phyloP scores from a whole-genome alignment of 2,329 filamentous ascomycete species.

The Trichoderma gracile region DNA sequence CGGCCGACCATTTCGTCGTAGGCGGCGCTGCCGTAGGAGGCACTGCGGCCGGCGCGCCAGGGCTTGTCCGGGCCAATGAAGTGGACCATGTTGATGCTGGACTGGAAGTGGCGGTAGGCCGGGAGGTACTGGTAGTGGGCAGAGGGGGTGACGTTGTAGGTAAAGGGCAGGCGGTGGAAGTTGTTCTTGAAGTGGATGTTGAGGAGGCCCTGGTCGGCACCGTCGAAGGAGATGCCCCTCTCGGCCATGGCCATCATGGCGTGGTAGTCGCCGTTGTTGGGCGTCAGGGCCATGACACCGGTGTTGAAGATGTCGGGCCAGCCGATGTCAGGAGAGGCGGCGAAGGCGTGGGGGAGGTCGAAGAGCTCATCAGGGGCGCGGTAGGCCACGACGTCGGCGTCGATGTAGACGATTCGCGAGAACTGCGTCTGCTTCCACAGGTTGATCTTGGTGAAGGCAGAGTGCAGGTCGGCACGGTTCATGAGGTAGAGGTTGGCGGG shows the following conservation, averaged over 20 bases:
- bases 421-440: slow-evolving; percentile 92
- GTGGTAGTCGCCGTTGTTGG: slow-evolving; percentile 85
- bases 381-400: slow-evolving; percentile 89
- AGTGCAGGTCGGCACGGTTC: slow-evolving; percentile 85
- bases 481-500: slow-evolving; percentile 87
- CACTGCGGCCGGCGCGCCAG: slow-evolving; percentile 68
- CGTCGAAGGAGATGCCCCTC: slow-evolving; percentile 89
- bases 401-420: slow-evolving; percentile 89
- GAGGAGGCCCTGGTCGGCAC: slow-evolving; percentile 90
- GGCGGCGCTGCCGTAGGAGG: slow-evolving; percentile 57
- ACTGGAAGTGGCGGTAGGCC: slow-evolving; percentile 90
- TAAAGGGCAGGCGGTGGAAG: slow-evolving; percentile 88
- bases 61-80: slow-evolving; percentile 93
- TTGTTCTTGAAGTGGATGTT: slow-evolving; percentile 89
- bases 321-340: slow-evolving; percentile 87
- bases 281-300: slow-evolving; percentile 90
- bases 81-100: slow-evolving; percentile 85
- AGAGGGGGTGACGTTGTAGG: slow-evolving; percentile 95
- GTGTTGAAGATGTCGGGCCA: slow-evolving; percentile 99
- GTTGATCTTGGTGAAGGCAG: slow-evolving; percentile 94
- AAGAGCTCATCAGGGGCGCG: slow-evolving; percentile 93
- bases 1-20: slow-evolving; percentile 81
- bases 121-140: slow-evolving; percentile 97
- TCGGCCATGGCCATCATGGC: slow-evolving; percentile 81
- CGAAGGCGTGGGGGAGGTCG: slow-evolving; percentile 58